These are phyloP conservation scores for Phaeosphaeriaceae sp. DNA, from an alignment of 2,329 filamentous ascomycete species.

Conservation along the genomic window DNA sequence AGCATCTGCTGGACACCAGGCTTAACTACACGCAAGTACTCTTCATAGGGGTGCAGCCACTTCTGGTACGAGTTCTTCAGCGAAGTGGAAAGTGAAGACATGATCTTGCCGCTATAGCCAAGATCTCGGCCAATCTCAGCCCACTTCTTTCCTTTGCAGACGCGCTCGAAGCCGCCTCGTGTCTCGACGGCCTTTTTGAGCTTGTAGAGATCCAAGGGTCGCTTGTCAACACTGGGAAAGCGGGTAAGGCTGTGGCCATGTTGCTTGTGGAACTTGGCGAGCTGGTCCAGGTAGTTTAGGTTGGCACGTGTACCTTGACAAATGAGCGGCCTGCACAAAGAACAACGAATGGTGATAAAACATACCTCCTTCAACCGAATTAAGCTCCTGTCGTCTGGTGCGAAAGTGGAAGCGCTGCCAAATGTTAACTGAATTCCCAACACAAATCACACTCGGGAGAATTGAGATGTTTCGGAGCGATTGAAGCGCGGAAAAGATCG, in stretches of 20 bases:
- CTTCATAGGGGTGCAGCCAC: constrained; percentile 96
- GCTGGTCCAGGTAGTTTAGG: constrained; percentile 91
- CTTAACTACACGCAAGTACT: constrained; percentile 88
- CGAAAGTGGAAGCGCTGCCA: constrained; percentile 91
- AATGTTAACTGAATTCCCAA: constrained; percentile 34
- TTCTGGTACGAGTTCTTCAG: constrained; percentile 98
- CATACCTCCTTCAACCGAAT: constrained; percentile 97
- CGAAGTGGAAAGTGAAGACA: constrained; percentile 97
- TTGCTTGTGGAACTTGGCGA: constrained; percentile 96
- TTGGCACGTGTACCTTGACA: constrained; percentile 85
- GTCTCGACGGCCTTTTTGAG: constrained; percentile 96
- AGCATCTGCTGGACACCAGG: constrained; percentile 96
- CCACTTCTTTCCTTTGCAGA: constrained; percentile 99
- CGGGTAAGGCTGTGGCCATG: constrained; percentile 93
- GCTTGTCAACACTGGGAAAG: constrained; percentile 96
- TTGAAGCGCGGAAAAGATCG: constrained; percentile 7
- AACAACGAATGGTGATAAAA: constrained; percentile 22
- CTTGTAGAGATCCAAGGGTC: constrained; percentile 92
- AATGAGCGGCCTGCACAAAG: constrained; percentile 7
- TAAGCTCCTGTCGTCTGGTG: constrained; percentile 94
- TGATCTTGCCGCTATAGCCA: constrained; percentile 98
- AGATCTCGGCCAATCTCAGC: constrained; percentile 96
- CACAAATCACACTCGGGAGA: no score
- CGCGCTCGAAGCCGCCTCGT: constrained; percentile 91
- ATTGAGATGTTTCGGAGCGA: no score